Evolutionary conservation across 352 stramenopile species (phyloP), one percentile per base, ranked within the genome.

Genomic region (Globisporangium echinulatum): DNA sequence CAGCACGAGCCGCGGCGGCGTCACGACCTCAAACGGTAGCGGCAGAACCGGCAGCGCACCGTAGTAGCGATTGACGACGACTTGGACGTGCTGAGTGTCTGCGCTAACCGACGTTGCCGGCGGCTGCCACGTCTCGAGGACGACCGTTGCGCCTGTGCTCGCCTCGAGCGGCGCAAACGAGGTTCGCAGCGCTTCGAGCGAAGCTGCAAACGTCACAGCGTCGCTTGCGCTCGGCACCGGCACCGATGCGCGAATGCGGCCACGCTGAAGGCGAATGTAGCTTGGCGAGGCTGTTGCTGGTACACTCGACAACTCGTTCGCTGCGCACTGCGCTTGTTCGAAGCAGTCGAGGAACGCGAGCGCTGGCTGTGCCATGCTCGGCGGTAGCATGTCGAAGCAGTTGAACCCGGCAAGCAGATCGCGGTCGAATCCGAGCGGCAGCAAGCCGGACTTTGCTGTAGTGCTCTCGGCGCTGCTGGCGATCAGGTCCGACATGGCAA

Each of bases 191-290:
- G 15, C 40, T 17, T 17, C 19, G 14, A 62, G 57, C 13, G 43
- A 17, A 5, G 11, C 43, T 48, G 43, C 43, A 7, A 48, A 48
- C 43, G 43, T 15, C n/a, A 13, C 5, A 5, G 43, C 43, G 5
- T 13, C n/a, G 5, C 5, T 7, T 3, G 43, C 11, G 43, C 8
- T 15, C 8, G 43, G 10, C 43, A 40, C 5, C 7, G 53, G 39
- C 15, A 56, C n/a, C 7, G 25, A 43, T 7, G 62, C 47, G 2
- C 15, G 42, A 5, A 56, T 55, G 38, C 37, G 33, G 6, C 54
- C 60, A 17, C 53, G 47, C 15, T 61, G 60, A 2, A 66, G 54
- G 1, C 54, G 60, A 33, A 66, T 19, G 39, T 61, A 66, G 19
- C 51, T 62, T 38, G 36, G 55, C 4, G 43, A 5, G 10, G 6